Base-by-base conservation (phyloP, 768 basidiomycete species). In the Dictyophora rubrovolvata region DNA sequence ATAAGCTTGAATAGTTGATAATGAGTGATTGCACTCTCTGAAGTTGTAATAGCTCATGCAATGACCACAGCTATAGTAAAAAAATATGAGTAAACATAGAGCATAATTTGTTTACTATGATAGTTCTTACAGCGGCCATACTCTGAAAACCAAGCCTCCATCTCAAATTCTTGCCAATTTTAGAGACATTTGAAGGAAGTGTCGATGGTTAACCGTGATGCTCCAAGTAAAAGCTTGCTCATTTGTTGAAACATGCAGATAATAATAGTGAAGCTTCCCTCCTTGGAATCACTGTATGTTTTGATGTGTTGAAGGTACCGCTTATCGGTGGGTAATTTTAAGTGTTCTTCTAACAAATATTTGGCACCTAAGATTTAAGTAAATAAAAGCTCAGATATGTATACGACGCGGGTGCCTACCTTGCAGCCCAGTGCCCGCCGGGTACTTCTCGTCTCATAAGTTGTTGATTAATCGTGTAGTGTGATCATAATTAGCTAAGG, bases 171-270 rank as follows among this genome's bases (percentile, higher is more conserved):
- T 37, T 64, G 61, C 63, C 63, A 65, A 0, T 55, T 53, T 21
- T 63, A 54, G 0, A 62, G 10, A 3, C 48, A 59, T 34, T 65
- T 65, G 59, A 65, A 65, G 0, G 63, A 62, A 18, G 63, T 65
- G 49, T 65, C 64, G 17, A 63, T 62, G 2, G 54, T n/a, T n/a
- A 63, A 8, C 60, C n/a, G 7, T 61, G 48, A 14, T 2, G 61
- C 48, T 8, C 50, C 48, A 56, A 64, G 50, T 5, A 69, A 61
- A 12, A 61, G 46, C 3, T 11, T 9, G 1, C 66, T 63, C 67
- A 69, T 67, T 8, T 28, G n/a, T 0, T 48, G 48, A 11, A 62
- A 60, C 68, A 70, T 69, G 50, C 69, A 70, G 6, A 70, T 62
- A 18, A 63, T 48, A 17, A 65, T 42, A 18, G n/a, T 28, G 17